A percentile compares a stretch with the other conserved stretches of the same genome.
Evolutionary conservation across 106 monocot species (phyloP).

Genomic region (Allium fistulosum): DNA sequence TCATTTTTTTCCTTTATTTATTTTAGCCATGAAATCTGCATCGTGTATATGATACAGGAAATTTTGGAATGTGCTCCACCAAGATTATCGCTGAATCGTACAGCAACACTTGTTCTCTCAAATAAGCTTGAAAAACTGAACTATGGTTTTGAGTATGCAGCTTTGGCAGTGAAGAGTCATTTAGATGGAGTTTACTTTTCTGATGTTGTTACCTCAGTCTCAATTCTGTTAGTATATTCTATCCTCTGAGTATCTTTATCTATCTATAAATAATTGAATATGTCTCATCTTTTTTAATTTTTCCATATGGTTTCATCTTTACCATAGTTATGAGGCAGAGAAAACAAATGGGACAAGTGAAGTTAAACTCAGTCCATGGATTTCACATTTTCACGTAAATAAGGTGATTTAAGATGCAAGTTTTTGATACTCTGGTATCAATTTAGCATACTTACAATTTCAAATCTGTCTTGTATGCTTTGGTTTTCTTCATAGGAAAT

Average conservation of each 20-base stretch:
- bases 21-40: too few species aligned
- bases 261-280: background rate
- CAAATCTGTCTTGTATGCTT: background rate
- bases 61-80: conserved; percentile 38
- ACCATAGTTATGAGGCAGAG: conserved; percentile 30
- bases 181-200: conserved; percentile 67
- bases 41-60: conserved; percentile 34
- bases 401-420: conserved; percentile 24
- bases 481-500: conserved; percentile 33
- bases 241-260: conserved; percentile 1
- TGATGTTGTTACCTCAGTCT: conserved; percentile 61
- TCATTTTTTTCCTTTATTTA: too few species aligned
- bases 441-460: background rate
- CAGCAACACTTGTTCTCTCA: conserved; percentile 47
- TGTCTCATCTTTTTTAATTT: background rate
- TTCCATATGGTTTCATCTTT: conserved; percentile 1
- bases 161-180: conserved; percentile 69
- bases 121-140: conserved; percentile 44
- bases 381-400: conserved; percentile 52
- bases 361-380: conserved; percentile 38
- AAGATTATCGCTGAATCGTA: conserved; percentile 12
- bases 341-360: conserved; percentile 13
- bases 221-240: conserved; percentile 64
- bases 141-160: conserved; percentile 86
- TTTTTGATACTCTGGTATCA: background rate